phyloP scores from a whole-genome alignment of 345 rosid genomes.

The Conringia planisiliqua region DNA sequence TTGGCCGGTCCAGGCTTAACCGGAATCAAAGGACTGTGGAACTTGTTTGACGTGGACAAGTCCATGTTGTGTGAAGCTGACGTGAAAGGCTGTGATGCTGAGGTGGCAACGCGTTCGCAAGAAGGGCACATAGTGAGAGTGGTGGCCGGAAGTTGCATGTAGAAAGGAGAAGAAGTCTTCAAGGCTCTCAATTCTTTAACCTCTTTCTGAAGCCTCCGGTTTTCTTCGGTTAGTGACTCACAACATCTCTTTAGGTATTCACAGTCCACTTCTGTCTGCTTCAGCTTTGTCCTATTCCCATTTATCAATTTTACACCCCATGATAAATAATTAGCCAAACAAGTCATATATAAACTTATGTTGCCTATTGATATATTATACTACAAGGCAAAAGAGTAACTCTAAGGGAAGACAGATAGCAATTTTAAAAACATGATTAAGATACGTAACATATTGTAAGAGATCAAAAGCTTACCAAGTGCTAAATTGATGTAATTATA shows the following conservation, averaged over 20 bases:
- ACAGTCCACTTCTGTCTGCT: conserved; percentile 93
- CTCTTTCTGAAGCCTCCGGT: conserved; percentile 84
- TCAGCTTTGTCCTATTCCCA: conserved; percentile 73
- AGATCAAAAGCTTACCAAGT: not conserved
- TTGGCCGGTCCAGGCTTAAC: conserved; percentile 27
- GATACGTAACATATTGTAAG: not conserved
- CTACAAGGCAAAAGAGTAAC: not conserved
- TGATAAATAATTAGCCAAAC: not conserved
- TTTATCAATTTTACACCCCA: not conserved
- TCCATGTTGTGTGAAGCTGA: conserved; percentile 9
- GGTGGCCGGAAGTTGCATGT: conserved; percentile 96
- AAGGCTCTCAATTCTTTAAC: conserved; percentile 78
- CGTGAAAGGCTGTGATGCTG: conserved; percentile 39
- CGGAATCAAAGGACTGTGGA: conserved; percentile 2
- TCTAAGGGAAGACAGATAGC: not conserved
- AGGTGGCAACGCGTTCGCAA: conserved; percentile 86
- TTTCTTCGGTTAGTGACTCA: conserved; percentile 86
- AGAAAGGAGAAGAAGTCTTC: conserved; percentile 77
- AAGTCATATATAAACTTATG: not conserved
- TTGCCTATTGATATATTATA: not conserved
- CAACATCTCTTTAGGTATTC: conserved; percentile 90
- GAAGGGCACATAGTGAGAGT: conserved; percentile 99
- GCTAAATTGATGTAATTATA: not conserved
- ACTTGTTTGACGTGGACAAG: conserved; percentile 15
- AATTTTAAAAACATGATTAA: not conserved